Percentiles rank a stretch among this genome's conserved stretches.
Conservation (phyloP, 257 asterid species). For the Voacanga thouarsii region DNA sequence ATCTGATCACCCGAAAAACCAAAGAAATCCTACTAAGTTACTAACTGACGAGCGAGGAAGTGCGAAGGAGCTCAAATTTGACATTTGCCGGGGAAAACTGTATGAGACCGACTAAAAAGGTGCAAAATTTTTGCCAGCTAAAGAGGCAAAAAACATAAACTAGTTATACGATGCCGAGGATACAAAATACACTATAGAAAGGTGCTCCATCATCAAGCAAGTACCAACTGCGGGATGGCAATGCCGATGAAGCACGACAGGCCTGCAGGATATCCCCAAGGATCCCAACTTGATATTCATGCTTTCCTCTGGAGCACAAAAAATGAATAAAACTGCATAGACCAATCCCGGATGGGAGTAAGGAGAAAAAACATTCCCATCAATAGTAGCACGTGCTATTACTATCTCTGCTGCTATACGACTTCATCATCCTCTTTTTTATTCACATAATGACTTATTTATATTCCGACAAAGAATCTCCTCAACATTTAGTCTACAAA, state of each 20-base stretch:
- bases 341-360: conserved; percentile 15
- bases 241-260: background rate
- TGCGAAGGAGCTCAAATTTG: conserved; percentile 16
- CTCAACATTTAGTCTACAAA: background rate
- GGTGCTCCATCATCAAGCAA: conserved; percentile 5
- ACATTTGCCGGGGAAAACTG: conserved; percentile 9
- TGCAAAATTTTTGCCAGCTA: conserved; percentile 14
- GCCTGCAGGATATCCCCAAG: background rate
- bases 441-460: background rate
- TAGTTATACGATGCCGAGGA: background rate
- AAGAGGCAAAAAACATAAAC: background rate
- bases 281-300: background rate
- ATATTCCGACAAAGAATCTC: background rate
- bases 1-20: background rate
- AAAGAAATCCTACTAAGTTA: background rate
- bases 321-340: background rate
- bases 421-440: conserved; percentile 3
- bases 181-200: background rate
- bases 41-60: background rate
- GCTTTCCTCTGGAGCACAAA: conserved; percentile 7
- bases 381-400: background rate
- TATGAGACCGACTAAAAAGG: background rate
- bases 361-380: conserved; percentile 14
- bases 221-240: background rate
- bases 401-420: background rate